Evolutionary conservation across 75 land plant genomes (phyloP), one percentile per base, ranked within the genome.

Genomic region (Gnetum montanum): DNA sequence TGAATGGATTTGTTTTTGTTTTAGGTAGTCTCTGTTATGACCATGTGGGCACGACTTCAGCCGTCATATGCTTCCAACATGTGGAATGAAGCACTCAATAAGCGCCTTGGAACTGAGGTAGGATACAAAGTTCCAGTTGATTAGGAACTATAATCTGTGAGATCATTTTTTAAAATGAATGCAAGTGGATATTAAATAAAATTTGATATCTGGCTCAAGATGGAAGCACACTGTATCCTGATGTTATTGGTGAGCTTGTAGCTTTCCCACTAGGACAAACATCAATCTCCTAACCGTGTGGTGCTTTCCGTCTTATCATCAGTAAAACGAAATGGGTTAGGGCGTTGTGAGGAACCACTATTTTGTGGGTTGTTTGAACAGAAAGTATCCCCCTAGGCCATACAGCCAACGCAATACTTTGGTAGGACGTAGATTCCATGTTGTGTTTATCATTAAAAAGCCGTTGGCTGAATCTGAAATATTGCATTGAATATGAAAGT

Each of bases 81-180:
- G 96, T 94, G 98, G 98, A 94, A 94, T 80, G 98, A 94, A 76
- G 98, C 98, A 31, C 61, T 94, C 49, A 94, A 94, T 70, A 94
- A 94, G 61, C 77, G 98, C 18, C 91, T 94, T 55, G 83, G 80
- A 37, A 90, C 91, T 13, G 11, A 72, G 98, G 98, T 94, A 64
- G n/a, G n/a, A n/a, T n/a, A n/a, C 48, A 16, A 31, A 33, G 10
- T 13, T 36, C 38, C 44, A 27, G 31, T 19, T 45, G 58, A 6
- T 46, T 16, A 31, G n/a, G 49, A 19, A 8, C 10, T 24, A 6
- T 47, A 8, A 6, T 6, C 8, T 47, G 24, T 6, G 25, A 24
- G n/a, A 8, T 19, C 8, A 8, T 6, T 8, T 7, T 47, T 47
- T 7, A 19, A 13, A n/a, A n/a, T 19, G 7, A 47, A 20, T 6